Conservation (phyloP, 768 basidiomycete genomes). For the Cystoderma amianthinum region DNA sequence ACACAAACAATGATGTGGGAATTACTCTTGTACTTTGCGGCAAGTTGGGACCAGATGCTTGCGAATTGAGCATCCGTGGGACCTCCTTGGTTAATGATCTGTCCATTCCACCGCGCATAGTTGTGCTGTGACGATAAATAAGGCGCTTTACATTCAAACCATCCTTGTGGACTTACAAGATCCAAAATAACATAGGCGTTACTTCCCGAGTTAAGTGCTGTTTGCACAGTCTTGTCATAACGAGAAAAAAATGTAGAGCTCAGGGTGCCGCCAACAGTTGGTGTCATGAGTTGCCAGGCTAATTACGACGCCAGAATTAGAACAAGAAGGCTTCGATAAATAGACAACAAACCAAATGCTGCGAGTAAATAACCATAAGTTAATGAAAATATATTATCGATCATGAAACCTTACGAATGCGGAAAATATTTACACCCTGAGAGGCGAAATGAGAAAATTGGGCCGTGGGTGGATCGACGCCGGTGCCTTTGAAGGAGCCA, state of each 20-base stretch:
- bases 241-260: slow-evolving; percentile 32
- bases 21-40: slow-evolving; percentile 36
- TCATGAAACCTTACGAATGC: slow-evolving; percentile 19
- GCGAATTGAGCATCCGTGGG: slow-evolving; percentile 46
- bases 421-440: slow-evolving; percentile 43
- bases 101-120: slow-evolving; percentile 52
- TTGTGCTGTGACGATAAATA: slow-evolving; percentile 34
- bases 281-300: slow-evolving; percentile 50
- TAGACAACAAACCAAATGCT: slow-evolving; percentile 20
- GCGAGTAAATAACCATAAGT: background rate
- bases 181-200: slow-evolving; percentile 45
- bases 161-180: slow-evolving; percentile 28
- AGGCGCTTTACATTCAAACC: background rate
- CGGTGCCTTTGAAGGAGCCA: slow-evolving; percentile 35
- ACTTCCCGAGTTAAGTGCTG: slow-evolving; percentile 30
- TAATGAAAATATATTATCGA: background rate
- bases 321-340: slow-evolving; percentile 9
- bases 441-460: slow-evolving; percentile 42
- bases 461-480: slow-evolving; percentile 27
- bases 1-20: slow-evolving; percentile 33
- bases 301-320: slow-evolving; percentile 3
- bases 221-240: slow-evolving; percentile 44
- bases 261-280: slow-evolving; percentile 39
- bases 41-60: slow-evolving; percentile 45
- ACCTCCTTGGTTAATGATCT: slow-evolving; percentile 52